Evolutionary conservation across 345 rosid species (phyloP), one percentile per base, ranked within the genome.

Genomic region (Eutrema yunnanense): DNA sequence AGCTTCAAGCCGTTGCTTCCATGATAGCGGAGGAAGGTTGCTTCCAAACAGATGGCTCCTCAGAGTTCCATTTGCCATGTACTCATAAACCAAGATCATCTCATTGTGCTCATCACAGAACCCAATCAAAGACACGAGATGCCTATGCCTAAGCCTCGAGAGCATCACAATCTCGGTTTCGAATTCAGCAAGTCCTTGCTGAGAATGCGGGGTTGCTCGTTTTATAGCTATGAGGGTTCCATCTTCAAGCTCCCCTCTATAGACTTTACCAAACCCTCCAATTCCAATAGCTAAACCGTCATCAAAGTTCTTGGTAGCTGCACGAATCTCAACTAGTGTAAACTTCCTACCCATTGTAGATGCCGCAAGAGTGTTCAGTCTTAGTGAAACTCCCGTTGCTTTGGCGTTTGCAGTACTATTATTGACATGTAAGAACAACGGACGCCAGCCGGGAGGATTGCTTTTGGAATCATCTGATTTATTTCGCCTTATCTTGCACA

Each of bases 11-110:
- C 97, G 81, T 75, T 85, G 97, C 81, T 89, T 93, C 96, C 96
- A 90, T 2, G 89, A 82, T 73, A 93, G 71, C 0, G 88, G 90
- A 58, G 89, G 90, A 32, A 85, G 84, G 75, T 81, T 84, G 26
- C 84, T 72, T 22, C 96, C 98, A 37, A 90, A 93, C 12, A 88
- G 86, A 84, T 90, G 98, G 55, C 94, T 89, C 73, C 97, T 80
- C 9, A 87, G 84, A 61, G 96, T 89, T 32, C 96, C 96, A 12
- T 93, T 90, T 40, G 86, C 94, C 98, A 93, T 90, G 62, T 84
- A 93, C 75, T 93, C 97, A 42, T 93, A 93, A 53, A 93, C 97
- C 86, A 93, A 75, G 69, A 93, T 93, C 98, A 90, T 90, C 81
- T 93, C 98, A 56, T 71, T 84, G 12, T 90, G 85, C 56, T 93